Evolutionary conservation across 805 yeast genomes (phyloP), one percentile per base, ranked within the genome.

Genomic region (Zygotorulaspora sp.): DNA sequence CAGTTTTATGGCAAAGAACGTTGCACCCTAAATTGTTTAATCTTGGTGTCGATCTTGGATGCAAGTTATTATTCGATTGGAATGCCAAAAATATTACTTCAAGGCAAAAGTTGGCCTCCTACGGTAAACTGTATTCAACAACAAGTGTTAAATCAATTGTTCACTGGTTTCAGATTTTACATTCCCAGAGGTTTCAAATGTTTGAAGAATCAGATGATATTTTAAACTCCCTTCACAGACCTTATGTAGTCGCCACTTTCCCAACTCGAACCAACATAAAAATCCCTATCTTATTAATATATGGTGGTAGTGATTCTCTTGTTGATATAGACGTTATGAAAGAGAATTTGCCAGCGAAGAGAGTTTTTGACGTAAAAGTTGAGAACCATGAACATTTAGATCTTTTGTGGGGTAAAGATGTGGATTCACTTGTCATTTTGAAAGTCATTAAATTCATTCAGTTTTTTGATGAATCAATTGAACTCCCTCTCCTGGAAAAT

Each of bases 141-240:
- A 87, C 97, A 0, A 78, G 89, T 2, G 97, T 89, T 17, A 90
- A 89, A 61, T 76, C 84, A 7, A 88, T 87, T 30, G 97, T 88
- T n/a, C 96, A 87, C 62, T 87, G 96, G 96, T 86, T 87, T 53
- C 96, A 87, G 62, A 89, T 90, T 36, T 84, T 90, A 44, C 71
- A 81, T 36, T 71, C 83, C 5, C 76, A 75, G 31, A 72, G 75
- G 32, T 89, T 90, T 60, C 96, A 89, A 60, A 83, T 92, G 95
- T 90, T 78, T 62, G 92, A 84, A 53, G 95, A 86, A 45, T 57
- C 59, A 17, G 62, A 58, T 20, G 61, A 64, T n/a, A 45, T 65
- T 26, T 58, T 67, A n/a, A 61, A 61, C 30, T 50, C 67, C 2
- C 40, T 65, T 22, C 53, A 65, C 11, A 58, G 54, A 34, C 63